Evolutionary conservation across 768 basidiomycete genomes (phyloP).

Genomic region (Phaeotremella fagi): DNA sequence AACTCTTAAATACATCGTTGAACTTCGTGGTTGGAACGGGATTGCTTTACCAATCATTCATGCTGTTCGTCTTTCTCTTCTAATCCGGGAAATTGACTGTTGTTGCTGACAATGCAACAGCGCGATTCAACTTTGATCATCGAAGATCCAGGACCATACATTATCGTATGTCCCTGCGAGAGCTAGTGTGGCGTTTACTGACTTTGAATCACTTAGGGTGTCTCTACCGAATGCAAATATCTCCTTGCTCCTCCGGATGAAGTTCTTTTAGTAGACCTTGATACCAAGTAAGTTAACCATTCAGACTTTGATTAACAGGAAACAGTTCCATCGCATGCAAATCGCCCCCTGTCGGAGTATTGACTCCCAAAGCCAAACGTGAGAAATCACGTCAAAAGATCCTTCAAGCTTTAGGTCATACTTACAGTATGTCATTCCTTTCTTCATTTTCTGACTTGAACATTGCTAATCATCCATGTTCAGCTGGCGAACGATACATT

Average conservation of each 20-base stretch:
- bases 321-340: conserved; percentile 69
- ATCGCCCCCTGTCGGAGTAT: conserved; percentile 60
- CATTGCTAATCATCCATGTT: too few species aligned
- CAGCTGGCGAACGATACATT: conserved; percentile 30
- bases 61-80: conserved; percentile 20
- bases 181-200: conserved; percentile 1
- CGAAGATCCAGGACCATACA: conserved; percentile 96
- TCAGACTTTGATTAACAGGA: not conserved
- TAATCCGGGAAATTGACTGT: not conserved
- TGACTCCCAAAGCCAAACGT: conserved; percentile 42
- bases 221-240: conserved; percentile 78
- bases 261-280: conserved; percentile 83
- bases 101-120: conserved; percentile 50
- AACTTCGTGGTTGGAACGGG: conserved; percentile 87
- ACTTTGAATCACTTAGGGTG: conserved; percentile 46
- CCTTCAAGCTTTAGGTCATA: conserved; percentile 18
- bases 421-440: conserved; percentile 47
- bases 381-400: conserved; percentile 34
- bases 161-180: conserved; percentile 64
- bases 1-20: conserved; percentile 84
- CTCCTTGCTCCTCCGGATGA: conserved; percentile 70
- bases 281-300: conserved; percentile 49
- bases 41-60: conserved; percentile 60
- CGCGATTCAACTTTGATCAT: conserved; percentile 89
- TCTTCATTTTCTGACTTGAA: too few species aligned